Evolutionary conservation across 2,329 filamentous ascomycete genomes (phyloP), one percentile per base, ranked within the genome.

Genomic region (Curvularia eragrostidis): DNA sequence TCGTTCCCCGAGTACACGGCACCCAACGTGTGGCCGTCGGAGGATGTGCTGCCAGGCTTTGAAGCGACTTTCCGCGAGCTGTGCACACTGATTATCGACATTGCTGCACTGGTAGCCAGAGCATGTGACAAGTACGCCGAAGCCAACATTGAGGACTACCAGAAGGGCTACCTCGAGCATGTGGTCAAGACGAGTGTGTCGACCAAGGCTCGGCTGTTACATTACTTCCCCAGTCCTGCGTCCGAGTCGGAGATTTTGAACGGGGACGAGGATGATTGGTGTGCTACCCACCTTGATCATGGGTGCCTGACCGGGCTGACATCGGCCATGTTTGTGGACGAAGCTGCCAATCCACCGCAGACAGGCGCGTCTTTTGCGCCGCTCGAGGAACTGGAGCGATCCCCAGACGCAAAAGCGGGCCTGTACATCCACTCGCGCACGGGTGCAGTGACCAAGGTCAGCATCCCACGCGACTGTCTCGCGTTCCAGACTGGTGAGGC

Each of bases 401-500:
- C 91, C 3, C 94, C 95, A 0, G 93, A 98, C 71, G 87, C 93
- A 3, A 85, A 85, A 12, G 91, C 94, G 0, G 95, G 95, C 0
- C 81, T 99, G n/a, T 98, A 97, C 80, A 97, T 98, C 78, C 90
- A 90, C 75, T 94, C 93, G 28, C 89, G 95, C 43, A 86, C 87
- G 0, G 93, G 91, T 2, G 82, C 89, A 58, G 89, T 91, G 1
- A 89, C 93, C n/a, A 95, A 98, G 77, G 92, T 98, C 66, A 88
- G 89, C 72, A 97, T 99, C 64, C 95, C 94, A 1, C 84, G 88
- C 41, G 93, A 96, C 73, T 95, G 92, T 76, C 89, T 99, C 48
- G 95, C 91, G 0, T 99, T 99, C 75, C 94, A 99, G 81, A 99
- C 94, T 0, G 95, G 94, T 2, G 92, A 97, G 79, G 89, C 94